These are phyloP conservation scores for Physcomitrium patens DNA, from an alignment of 225 moss, liverwort and hornwort species.

Conservation along the genomic window DNA sequence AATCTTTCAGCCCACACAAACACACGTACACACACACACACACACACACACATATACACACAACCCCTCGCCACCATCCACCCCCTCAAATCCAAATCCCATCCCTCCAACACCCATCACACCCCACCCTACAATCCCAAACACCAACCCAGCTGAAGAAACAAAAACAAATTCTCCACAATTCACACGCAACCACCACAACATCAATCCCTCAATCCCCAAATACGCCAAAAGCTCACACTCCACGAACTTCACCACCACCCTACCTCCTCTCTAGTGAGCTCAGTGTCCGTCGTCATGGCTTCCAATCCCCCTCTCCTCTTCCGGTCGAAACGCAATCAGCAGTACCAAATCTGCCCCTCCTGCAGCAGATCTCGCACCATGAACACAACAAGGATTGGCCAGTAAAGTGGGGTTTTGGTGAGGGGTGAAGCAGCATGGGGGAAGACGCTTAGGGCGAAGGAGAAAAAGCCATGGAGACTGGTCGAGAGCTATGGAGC, in stretches of 20 bases:
- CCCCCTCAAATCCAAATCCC: constrained; percentile 17
- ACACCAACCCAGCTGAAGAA: background rate
- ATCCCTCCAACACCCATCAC: constrained; percentile 15
- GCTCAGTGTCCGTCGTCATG: constrained; percentile 41
- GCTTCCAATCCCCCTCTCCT: background rate
- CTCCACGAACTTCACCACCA: background rate
- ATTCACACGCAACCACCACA: background rate
- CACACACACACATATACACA: background rate
- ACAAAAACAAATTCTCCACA: background rate
- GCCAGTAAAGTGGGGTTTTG: no score
- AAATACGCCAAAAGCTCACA: background rate
- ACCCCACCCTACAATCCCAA: background rate
- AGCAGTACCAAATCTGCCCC: background rate
- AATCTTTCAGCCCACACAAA: constrained; percentile 15
- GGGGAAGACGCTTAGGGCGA: constrained; percentile 3
- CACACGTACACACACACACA: no score
- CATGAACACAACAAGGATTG: background rate
- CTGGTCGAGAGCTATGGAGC: constrained; percentile 20
- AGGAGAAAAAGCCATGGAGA: constrained; percentile 8
- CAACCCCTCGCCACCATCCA: background rate
- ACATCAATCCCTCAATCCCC: background rate
- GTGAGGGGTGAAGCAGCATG: background rate
- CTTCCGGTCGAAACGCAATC: background rate
- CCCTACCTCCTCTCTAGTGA: constrained; percentile 45
- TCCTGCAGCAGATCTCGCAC: background rate